Base-by-base conservation (phyloP, 768 basidiomycete species). In the Ramaria sp. region DNA sequence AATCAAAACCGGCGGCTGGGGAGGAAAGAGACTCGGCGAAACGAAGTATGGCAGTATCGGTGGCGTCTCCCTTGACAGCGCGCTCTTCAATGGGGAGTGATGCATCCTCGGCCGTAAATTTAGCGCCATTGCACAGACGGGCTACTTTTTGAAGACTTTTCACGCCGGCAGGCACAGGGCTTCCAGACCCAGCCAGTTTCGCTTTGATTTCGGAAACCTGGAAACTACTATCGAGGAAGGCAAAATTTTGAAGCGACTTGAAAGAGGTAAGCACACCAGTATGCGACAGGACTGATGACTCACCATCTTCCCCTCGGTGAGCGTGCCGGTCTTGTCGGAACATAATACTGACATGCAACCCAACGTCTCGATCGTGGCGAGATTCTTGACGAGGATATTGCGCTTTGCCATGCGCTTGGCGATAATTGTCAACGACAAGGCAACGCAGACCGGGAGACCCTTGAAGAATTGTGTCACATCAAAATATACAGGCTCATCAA, bases 101-200 rank as follows among this genome's bases (percentile, higher is more conserved):
- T 7, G 22, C 4, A 2, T 68, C 63, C 33, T 58, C 57, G 22
- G 66, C 64, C 38, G 77, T 76, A 42, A 82, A 82, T 38, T 70
- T 70, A 0, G 81, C 81, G 1, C 75, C 77, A 54, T 82, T 83
- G 66, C 82, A 84, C 11, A 84, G 70, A n/a, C 77, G 72, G 38
- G 76, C 69, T 30, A 80, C 64, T 41, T 71, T 67, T 52, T 71
- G 72, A 4, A 75, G 50, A 33, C 60, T 62, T 22, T 61, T 63
- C 47, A 75, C 53, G 9, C 61, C 65, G 15, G 65, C 63, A 13
- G 64, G 64, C 7, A 37, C 9, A 10, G 34, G 34, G 34, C 2
- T 37, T 13, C 9, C 9, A 13, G 34, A 27, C 27, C 27, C 3
- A 27, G 27, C 27, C 27, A 27, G 5, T 27, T 27, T 27, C 27